Conservation (phyloP, 345 rosid species). For the Litchi chinensis region DNA sequence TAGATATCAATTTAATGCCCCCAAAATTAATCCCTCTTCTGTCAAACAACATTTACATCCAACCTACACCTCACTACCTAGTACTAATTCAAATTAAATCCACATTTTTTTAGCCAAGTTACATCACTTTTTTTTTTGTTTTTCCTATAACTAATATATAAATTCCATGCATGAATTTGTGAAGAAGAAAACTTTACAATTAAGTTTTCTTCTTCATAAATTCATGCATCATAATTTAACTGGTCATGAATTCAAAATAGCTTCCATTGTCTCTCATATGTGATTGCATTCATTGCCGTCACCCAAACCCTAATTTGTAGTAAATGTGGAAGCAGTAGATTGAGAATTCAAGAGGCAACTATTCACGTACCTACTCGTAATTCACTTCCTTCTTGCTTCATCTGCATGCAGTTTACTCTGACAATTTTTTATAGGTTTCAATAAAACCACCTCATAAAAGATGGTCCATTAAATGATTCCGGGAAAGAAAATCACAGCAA, state of each 20-base stretch:
- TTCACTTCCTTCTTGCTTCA: neutral
- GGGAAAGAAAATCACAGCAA: neutral
- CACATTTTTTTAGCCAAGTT: no score
- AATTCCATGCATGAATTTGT: neutral
- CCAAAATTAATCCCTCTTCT: conserved; percentile 21
- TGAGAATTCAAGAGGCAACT: conserved; percentile 6
- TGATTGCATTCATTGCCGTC: neutral
- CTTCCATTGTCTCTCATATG: neutral
- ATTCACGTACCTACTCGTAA: neutral
- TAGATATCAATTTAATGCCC: conserved; percentile 52
- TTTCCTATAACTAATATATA: no score
- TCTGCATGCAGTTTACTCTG: conserved; percentile 3
- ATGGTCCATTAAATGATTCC: neutral
- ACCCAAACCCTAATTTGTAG: conserved; percentile 4
- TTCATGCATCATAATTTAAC: no score
- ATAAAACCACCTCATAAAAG: conserved; percentile 1
- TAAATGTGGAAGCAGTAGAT: conserved; percentile 17
- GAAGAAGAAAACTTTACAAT: neutral
- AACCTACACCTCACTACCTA: conserved; percentile 28
- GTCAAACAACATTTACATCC: conserved; percentile 32
- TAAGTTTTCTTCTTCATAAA: neutral
- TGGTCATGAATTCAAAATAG: neutral
- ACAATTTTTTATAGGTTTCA: neutral
- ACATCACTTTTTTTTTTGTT: neutral
- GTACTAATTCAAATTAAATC: no score